Percentiles rank a stretch among this genome's conserved stretches.
Conservation (phyloP, 768 basidiomycete species). For the Trametes gibbosa region DNA sequence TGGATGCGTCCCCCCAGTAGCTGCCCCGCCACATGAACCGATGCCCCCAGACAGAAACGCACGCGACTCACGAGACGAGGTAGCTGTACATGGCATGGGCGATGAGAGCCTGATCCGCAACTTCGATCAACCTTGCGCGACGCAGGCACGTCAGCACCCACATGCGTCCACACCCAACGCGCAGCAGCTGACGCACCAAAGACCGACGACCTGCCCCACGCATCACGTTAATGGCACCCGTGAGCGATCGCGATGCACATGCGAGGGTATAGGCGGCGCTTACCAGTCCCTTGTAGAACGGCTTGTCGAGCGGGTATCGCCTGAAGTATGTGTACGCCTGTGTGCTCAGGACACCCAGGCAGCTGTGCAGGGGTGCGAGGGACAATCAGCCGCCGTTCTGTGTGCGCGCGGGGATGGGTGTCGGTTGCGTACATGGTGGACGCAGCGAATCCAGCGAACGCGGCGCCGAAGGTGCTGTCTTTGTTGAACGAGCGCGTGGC, state of each 20-base stretch:
- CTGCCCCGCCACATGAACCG: conserved; percentile 5
- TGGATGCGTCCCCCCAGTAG: conserved; percentile 25
- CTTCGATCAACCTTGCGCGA: conserved; percentile 42
- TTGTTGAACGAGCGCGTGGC: conserved; percentile 21
- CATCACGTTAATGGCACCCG: neutral
- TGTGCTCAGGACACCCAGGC: conserved; percentile 52
- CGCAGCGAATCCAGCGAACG: conserved; percentile 55
- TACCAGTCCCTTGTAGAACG: conserved; percentile 50
- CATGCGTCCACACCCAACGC: neutral
- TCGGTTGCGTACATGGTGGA: conserved; percentile 37
- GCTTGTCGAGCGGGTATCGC: conserved; percentile 52
- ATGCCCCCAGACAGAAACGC: neutral
- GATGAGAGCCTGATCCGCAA: conserved; percentile 49
- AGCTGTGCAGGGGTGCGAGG: conserved; percentile 33
- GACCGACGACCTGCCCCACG: conserved; percentile 28
- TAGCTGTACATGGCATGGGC: conserved; percentile 55
- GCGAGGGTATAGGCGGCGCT: conserved; percentile 24
- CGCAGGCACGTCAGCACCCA: neutral
- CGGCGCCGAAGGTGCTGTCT: conserved; percentile 56
- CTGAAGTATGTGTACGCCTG: conserved; percentile 56
- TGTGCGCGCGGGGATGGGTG: neutral
- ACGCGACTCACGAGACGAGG: conserved; percentile 44
- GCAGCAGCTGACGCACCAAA: conserved; percentile 29
- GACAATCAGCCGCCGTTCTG: neutral
- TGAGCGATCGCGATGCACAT: neutral